Evolutionary conservation across 768 basidiomycete genomes (phyloP).

Genomic region (Russula compacta): DNA sequence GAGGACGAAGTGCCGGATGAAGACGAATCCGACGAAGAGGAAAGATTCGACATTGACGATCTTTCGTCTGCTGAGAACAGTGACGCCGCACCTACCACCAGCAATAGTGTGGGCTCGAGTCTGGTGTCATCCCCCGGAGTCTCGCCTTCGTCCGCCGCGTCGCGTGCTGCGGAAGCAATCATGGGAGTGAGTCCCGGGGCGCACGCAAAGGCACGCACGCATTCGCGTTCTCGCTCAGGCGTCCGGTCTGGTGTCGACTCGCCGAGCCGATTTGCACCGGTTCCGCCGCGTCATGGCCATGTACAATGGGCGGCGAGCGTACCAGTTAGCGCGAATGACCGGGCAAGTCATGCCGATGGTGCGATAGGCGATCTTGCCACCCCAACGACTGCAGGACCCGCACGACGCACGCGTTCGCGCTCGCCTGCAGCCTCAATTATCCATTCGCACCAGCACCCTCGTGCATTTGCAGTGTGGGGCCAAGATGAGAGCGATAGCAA

Average conservation of each 20-base stretch:
- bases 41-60: constrained; percentile 92
- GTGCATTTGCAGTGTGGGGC: constrained; percentile 80
- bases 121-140: background rate
- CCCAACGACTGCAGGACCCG: constrained; percentile 15
- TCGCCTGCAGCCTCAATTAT: constrained; percentile 20
- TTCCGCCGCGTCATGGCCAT: background rate
- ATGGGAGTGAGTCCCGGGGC: constrained; percentile 12
- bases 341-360: background rate
- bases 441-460: constrained; percentile 29
- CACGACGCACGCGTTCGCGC: constrained; percentile 22
- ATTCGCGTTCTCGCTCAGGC: constrained; percentile 12
- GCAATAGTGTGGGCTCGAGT: background rate
- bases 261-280: constrained; percentile 15
- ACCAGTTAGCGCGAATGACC: background rate
- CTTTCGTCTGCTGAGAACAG: constrained; percentile 30
- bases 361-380: constrained; percentile 10
- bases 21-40: constrained; percentile 51
- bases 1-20: constrained; percentile 37
- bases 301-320: constrained; percentile 8
- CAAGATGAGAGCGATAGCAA: constrained; percentile 85
- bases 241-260: constrained; percentile 19
- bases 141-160: constrained; percentile 4
- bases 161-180: constrained; percentile 17
- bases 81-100: background rate
- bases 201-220: constrained; percentile 2